Conservation (phyloP, 805 yeast species). For the Lachancea sp. region DNA sequence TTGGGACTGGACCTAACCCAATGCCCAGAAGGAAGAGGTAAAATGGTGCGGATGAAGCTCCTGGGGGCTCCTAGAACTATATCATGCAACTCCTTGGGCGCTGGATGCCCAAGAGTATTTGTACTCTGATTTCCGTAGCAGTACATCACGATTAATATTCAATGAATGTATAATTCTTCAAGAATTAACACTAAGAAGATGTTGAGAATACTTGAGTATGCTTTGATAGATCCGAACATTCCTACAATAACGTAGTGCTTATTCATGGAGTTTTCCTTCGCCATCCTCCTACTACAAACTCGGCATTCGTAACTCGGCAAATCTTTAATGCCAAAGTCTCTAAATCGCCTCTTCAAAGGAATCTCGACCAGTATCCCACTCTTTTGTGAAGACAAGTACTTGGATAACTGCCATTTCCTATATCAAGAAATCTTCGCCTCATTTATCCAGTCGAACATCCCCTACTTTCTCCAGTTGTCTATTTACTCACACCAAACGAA, state of each 20-base stretch:
- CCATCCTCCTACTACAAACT: too few species aligned
- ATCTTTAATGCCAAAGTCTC: too few species aligned
- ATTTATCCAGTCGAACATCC: neutral
- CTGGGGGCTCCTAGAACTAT: too few species aligned
- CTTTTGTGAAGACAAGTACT: neutral
- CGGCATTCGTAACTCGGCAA: too few species aligned
- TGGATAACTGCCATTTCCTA: too few species aligned
- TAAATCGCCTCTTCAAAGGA: too few species aligned
- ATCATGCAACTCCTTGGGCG: neutral
- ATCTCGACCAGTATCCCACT: neutral
- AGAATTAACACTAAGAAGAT: too few species aligned
- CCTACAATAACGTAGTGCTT: too few species aligned
- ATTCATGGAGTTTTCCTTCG: too few species aligned
- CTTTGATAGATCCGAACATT: too few species aligned
- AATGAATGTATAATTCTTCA: too few species aligned
- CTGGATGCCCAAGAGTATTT: neutral
- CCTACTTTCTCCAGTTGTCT: neutral
- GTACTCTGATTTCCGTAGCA: neutral
- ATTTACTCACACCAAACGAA: neutral
- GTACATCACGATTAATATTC: neutral
- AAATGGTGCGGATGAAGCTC: neutral
- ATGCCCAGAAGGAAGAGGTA: neutral
- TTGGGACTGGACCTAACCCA: constrained; percentile 9
- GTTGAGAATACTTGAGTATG: too few species aligned
- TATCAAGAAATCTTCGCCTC: neutral